These are phyloP conservation scores for Rhodotorula sp. DNA, from an alignment of 1,284 basidiomycete species.

Conservation along the genomic window DNA sequence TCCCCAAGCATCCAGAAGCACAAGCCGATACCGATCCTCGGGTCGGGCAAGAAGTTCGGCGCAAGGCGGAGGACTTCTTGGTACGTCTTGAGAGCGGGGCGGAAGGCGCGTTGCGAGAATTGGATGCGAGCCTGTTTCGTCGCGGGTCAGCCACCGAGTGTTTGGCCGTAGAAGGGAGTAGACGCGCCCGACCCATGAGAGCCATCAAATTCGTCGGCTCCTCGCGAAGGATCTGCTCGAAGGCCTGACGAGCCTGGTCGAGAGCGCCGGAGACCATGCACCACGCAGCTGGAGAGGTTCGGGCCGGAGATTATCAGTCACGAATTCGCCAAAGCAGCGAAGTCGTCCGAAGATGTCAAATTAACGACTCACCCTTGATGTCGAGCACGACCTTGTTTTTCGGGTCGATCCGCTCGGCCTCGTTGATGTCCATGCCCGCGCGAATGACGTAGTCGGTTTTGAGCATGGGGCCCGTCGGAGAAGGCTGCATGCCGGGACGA, in stretches of 20 bases:
- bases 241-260: slow-evolving; percentile 72
- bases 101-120: slow-evolving; percentile 71
- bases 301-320: background rate
- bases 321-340: background rate
- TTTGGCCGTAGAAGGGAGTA: slow-evolving; percentile 21
- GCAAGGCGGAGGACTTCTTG: slow-evolving; percentile 75
- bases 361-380: slow-evolving; percentile 5
- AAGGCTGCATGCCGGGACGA: background rate
- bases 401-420: slow-evolving; percentile 33
- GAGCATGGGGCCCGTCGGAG: slow-evolving; percentile 41
- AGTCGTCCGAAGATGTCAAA: slow-evolving; percentile 42
- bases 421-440: slow-evolving; percentile 50
- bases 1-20: slow-evolving; percentile 86
- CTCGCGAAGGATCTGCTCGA: slow-evolving; percentile 73
- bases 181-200: slow-evolving; percentile 66
- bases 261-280: slow-evolving; percentile 26
- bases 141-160: background rate
- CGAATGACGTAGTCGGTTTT: slow-evolving; percentile 66
- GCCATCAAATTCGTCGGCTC: slow-evolving; percentile 81
- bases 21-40: slow-evolving; percentile 86
- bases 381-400: slow-evolving; percentile 21
- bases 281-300: slow-evolving; percentile 14
- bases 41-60: slow-evolving; percentile 78
- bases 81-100: slow-evolving; percentile 75
- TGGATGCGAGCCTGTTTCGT: slow-evolving; percentile 71